Base-by-base conservation (phyloP, 208 protist species). In the Acanthamoeba culbertsoni region DNA sequence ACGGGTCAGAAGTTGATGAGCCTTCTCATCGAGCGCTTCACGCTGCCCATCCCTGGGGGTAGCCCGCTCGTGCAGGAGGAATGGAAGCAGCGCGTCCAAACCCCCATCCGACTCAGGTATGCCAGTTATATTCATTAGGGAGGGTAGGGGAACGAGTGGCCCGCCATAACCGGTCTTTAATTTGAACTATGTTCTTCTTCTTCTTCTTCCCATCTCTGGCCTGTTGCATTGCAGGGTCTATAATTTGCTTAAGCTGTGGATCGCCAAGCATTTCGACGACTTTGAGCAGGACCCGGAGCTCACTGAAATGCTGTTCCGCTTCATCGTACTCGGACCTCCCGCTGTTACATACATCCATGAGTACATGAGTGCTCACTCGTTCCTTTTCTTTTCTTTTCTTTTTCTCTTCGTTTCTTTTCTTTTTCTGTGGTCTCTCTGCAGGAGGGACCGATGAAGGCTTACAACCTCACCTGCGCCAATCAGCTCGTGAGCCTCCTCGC, bases 21-120 rank as follows among this genome's bases (percentile, higher is more conserved):
- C 2, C 77, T 88, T 23, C 48, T 88, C 33, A 20, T 88, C 48
- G 77, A 88, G 28, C 77, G 77, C 51, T 88, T 65, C 51, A 88
- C 33, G 77, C 4, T 88, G 37, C n/a, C 77, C 7, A n/a, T 33
- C 1, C 51, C 77, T 6, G 5, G 46, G 33, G 77, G 77, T 33
- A 40, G 23, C 4, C 35, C n/a, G 0, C 46, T 63, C 5, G 43
- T 31, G n/a, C 48, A 88, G 43, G 77, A 55, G n/a, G 48, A 88
- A 48, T 88, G 48, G 68, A 79, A 79, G 26, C 48, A 55, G n/a
- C 43, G 48, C 37, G 77, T 88, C 23, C 77, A 88, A 31, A 88
- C 77, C 20, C 77, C 77, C 48, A 63, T 88, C 23, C 77, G 77
- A 0, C 77, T 88, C 4, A 31, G 75, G 75, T 86, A 86, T n/a